phyloP scores from a whole-genome alignment of 495 filamentous ascomycete genomes.

The Cenococcum geophilum region DNA sequence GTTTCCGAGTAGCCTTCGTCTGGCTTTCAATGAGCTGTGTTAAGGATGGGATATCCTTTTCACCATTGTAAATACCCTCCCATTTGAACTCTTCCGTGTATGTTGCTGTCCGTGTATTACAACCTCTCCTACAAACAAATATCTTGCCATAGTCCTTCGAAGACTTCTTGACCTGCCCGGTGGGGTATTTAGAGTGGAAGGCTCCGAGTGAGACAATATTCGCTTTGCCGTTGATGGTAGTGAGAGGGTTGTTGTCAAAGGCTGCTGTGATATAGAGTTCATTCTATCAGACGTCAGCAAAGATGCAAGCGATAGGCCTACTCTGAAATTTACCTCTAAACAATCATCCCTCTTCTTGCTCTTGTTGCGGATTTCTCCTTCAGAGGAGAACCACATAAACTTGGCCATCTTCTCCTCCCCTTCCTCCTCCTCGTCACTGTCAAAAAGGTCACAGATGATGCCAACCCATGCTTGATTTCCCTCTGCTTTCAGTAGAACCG shows the following conservation, averaged over 20 bases:
- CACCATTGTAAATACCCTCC: constrained; percentile 71
- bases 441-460: constrained; percentile 70
- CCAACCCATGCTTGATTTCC: constrained; percentile 85
- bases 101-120: constrained; percentile 76
- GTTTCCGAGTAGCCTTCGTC: constrained; percentile 66
- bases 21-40: constrained; percentile 59
- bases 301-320: neutral
- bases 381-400: constrained; percentile 88
- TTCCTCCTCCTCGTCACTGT: constrained; percentile 48
- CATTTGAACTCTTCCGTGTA: constrained; percentile 92
- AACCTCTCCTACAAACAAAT: constrained; percentile 84
- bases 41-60: constrained; percentile 55
- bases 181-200: constrained; percentile 65
- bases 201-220: constrained; percentile 63
- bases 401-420: constrained; percentile 54
- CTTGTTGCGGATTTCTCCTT: constrained; percentile 77
- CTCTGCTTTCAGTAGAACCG: constrained; percentile 79
- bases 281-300: constrained; percentile 48
- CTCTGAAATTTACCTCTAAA: constrained; percentile 47
- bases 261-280: constrained; percentile 86
- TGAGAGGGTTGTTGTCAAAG: constrained; percentile 79
- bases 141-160: constrained; percentile 78
- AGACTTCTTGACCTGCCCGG: constrained; percentile 64
- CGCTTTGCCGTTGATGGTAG: constrained; percentile 85
- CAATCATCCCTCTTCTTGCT: constrained; percentile 79